These are phyloP conservation scores for Laburnicola sp. DNA, from an alignment of 2,329 filamentous ascomycete genomes.

Conservation along the genomic window DNA sequence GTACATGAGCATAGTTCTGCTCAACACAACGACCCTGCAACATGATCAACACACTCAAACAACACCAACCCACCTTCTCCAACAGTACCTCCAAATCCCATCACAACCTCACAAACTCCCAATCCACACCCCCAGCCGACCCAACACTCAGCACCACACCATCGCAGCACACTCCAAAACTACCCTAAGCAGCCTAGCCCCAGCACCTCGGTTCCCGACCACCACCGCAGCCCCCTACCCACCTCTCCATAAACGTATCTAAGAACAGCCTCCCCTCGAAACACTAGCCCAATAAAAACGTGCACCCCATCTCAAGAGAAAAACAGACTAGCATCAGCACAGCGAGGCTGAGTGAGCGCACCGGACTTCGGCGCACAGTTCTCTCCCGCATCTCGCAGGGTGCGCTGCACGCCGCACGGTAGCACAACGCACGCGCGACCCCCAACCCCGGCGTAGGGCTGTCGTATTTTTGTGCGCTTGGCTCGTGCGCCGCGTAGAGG, in stretches of 20 bases:
- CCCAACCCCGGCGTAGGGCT: background rate
- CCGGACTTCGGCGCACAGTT: slow-evolving; percentile 8
- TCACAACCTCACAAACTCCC: too few relatives aligned
- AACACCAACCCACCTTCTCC: too few relatives aligned
- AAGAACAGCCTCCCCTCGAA: slow-evolving; percentile 2
- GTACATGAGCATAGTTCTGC: too few relatives aligned
- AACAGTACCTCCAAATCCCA: too few relatives aligned
- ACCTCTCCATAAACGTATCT: background rate
- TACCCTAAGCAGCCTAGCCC: background rate
- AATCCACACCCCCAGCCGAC: too few relatives aligned
- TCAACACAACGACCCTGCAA: too few relatives aligned
- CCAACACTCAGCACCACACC: too few relatives aligned
- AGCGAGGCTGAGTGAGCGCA: slow-evolving; percentile 2
- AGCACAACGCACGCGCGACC: too few relatives aligned
- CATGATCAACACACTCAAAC: too few relatives aligned
- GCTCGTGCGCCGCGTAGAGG: background rate
- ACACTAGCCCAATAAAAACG: background rate
- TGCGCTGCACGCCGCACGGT: background rate
- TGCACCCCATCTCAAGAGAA: too few relatives aligned
- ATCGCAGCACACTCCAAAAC: background rate
- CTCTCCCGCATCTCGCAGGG: background rate
- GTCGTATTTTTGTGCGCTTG: background rate
- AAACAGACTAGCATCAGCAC: background rate
- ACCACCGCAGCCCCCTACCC: background rate
- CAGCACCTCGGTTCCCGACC: slow-evolving; percentile 3